Evolutionary conservation across 306 rosid genomes (phyloP), one percentile per base, ranked within the genome.

Genomic region (Citrullus colocynthis): DNA sequence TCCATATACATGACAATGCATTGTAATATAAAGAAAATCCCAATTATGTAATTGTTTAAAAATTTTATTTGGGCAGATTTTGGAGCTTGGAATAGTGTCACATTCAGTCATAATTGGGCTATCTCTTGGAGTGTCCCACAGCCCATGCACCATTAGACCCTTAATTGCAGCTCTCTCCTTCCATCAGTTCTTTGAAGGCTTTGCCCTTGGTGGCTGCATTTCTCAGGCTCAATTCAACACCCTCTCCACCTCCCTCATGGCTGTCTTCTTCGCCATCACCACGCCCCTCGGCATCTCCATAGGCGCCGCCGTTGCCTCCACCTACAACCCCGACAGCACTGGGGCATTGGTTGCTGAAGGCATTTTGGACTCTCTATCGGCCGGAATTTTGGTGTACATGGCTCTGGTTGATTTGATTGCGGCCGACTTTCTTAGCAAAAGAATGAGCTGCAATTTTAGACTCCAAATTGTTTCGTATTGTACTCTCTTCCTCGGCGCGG

Each of bases 101-200:
- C 99, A 96, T 83, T 96, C 99, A 3, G 94, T 96, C 39, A 96
- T 96, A 75, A 92, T 92, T 12, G 99, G 99, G 67, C 75, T 92
- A 4, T 96, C 98, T 4, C 80, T 96, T 0, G 99, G 99, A 80
- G 98, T 92, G 24, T 96, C 99, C 7, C 93, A 89, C 18, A 96
- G 98, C 74, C 97, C 99, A 6, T 96, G 98, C 62, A 86, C 93
- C 16, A 91, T 92, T 80, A 87, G 97, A 77, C 97, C 99, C 32
- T 79, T 96, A 13, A 91, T 96, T 21, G 98, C 93, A 0, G 99
- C 98, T 15, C 45, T 92, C 9, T 96, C 99, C 0, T 96, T 96
- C 80, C 99, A 96, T 67, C 99, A 96, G 54, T 96, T 96, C 83
- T 96, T 96, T 75, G 99, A 96, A 86, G 99, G 99, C n/a, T 96